Evolutionary conservation across 2,329 filamentous ascomycete species (phyloP), one percentile per base, ranked within the genome.

Genomic region (Diplodia intermedia): DNA sequence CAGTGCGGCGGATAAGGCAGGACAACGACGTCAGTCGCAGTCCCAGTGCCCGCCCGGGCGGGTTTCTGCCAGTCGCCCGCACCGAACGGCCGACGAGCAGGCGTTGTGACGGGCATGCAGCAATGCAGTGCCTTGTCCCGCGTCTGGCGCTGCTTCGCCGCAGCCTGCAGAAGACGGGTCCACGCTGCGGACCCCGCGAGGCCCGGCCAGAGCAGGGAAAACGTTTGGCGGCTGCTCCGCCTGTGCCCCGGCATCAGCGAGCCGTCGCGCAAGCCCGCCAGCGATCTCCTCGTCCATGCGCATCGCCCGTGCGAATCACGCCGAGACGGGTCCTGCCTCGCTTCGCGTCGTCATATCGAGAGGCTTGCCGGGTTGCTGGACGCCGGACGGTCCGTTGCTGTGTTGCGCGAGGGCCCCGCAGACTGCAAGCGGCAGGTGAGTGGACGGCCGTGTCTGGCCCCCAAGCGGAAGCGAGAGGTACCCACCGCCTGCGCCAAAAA

Each of bases 401-500:
- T 54, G 52, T 54, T 54, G 54, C 54, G 18, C 52, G 63, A 33
- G 38, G 50, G 26, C 40, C 57, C 23, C 49, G 65, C 43, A 52
- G 40, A 12, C 38, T n/a, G n/a, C 63, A 56, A 47, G 38, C 52
- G 63, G 65, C 54, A 60, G 52, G 15, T n/a, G 40, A n/a, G 53
- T 66, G 54, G 62, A 9, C 29, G 20, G 23, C 23, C 23, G 3
- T 3, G 15, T 66, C 40, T 38, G 54, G 53, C n/a, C 65, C 65
- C 65, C 53, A 57, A 15, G 33, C 65, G 20, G 36, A 63, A 63
- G 60, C 60, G 60, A 63, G 47, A 63, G 43, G 60, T 63, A 63
- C 65, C 65, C 65, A 67, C 65, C 31, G 26, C 18, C 33, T 47
- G 65, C n/a, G 6, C 65, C 65, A 67, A 67, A 67, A 67, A 67